Conservation (phyloP, 225 moss, liverwort and hornwort species). For the Sphagnum contortum region DNA sequence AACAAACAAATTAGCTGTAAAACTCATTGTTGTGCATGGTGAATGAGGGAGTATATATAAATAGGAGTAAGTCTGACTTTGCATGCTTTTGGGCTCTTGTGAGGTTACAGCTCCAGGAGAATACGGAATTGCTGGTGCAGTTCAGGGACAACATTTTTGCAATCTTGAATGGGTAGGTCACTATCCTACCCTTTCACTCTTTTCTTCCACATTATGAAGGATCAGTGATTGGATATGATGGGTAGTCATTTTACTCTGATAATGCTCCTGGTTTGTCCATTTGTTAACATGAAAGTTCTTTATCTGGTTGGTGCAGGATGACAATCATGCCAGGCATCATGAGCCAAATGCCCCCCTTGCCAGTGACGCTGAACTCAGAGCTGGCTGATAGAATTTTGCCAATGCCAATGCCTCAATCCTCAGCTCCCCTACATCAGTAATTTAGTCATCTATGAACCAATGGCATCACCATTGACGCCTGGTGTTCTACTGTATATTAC, state of each 20-base stretch:
- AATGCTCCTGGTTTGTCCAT: too few species aligned
- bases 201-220: neutral
- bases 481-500: too few species aligned
- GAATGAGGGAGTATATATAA: too few species aligned
- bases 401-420: slow-evolving; percentile 52
- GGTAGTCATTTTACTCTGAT: too few species aligned
- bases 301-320: slow-evolving; percentile 51
- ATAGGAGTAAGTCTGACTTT: too few species aligned
- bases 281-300: too few species aligned
- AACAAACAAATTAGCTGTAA: too few species aligned
- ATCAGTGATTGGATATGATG: too few species aligned
- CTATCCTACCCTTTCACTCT: neutral
- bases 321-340: slow-evolving; percentile 99
- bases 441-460: too few species aligned
- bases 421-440: slow-evolving; percentile 8
- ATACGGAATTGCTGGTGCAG: slow-evolving; percentile 67
- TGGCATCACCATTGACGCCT: too few species aligned
- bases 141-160: slow-evolving; percentile 85
- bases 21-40: too few species aligned
- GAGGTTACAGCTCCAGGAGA: slow-evolving; percentile 67
- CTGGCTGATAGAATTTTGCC: slow-evolving; percentile 91
- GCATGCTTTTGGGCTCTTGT: slow-evolving; percentile 3
- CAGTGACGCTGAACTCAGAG: slow-evolving; percentile 83
- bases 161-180: slow-evolving; percentile 53
- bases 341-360: slow-evolving; percentile 99